Percentiles rank a stretch among this genome's conserved stretches.
Evolutionary conservation across 805 yeast genomes (phyloP).

Genomic region (Candida loeiensis): DNA sequence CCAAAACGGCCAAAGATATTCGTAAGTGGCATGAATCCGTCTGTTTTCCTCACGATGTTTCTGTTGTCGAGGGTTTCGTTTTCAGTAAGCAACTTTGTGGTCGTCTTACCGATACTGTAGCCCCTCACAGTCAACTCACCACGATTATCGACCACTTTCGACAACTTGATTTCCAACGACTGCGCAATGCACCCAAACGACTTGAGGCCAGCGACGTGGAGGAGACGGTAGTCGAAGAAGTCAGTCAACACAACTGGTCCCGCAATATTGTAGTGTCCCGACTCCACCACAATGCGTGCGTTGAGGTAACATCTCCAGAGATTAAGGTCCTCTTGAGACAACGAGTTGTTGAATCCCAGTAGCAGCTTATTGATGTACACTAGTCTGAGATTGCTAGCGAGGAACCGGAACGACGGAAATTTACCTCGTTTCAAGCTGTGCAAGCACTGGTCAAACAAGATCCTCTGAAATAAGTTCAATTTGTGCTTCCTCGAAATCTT

Average conservation of each 20-base stretch:
- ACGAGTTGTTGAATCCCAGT: constrained; percentile 11
- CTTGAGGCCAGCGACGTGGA: constrained; percentile 30
- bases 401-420: constrained; percentile 27
- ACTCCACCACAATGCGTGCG: constrained; percentile 51
- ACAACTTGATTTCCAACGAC: constrained; percentile 55
- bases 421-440: constrained; percentile 49
- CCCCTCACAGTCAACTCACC: constrained; percentile 62
- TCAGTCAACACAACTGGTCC: constrained; percentile 63
- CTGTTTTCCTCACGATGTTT: constrained; percentile 21
- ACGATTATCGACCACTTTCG: constrained; percentile 24
- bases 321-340: constrained; percentile 31
- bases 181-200: constrained; percentile 59
- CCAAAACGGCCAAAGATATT: constrained; percentile 61
- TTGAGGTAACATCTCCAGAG: constrained; percentile 44
- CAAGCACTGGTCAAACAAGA: constrained; percentile 34
- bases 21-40: constrained; percentile 43
- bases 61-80: constrained; percentile 21
- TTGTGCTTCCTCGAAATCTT: constrained; percentile 12
- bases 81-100: constrained; percentile 12
- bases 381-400: constrained; percentile 33
- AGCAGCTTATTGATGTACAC: constrained; percentile 37
- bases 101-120: constrained; percentile 56
- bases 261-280: constrained; percentile 39
- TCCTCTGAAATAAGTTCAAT: constrained; percentile 14
- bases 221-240: constrained; percentile 56